Conservation (phyloP, 495 filamentous ascomycete genomes). For the Apiosordaria backusii region DNA sequence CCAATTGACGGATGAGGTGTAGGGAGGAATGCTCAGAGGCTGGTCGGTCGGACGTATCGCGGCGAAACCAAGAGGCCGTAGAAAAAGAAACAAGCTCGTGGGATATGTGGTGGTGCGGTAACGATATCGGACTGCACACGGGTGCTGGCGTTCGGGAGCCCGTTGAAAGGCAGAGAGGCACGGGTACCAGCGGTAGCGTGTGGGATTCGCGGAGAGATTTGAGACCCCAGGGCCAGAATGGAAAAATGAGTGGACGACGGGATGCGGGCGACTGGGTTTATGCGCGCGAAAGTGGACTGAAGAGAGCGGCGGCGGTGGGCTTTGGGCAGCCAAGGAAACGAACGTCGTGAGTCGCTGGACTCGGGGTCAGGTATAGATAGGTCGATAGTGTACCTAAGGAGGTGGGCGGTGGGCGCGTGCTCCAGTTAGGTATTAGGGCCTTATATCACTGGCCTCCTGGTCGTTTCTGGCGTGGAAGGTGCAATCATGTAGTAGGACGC, state of each 20-base stretch:
- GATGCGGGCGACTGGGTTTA: not conserved
- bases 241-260: constrained; percentile 5
- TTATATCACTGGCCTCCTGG: not conserved
- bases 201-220: not conserved
- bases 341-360: constrained; percentile 17
- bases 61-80: not conserved
- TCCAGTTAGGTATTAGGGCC: constrained; percentile 8
- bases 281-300: not conserved
- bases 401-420: not conserved
- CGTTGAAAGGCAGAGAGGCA: constrained; percentile 1
- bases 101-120: not conserved
- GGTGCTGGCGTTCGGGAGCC: constrained; percentile 4
- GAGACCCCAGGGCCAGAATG: not conserved
- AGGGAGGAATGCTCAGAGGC: not conserved
- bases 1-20: not conserved
- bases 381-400: not conserved
- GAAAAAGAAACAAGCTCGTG: constrained; percentile 6
- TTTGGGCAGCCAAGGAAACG: constrained; percentile 9
- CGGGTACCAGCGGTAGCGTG: not conserved
- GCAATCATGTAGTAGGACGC: constrained; percentile 4
- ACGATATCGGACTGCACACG: constrained; percentile 10
- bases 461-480: not conserved
- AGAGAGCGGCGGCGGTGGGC: constrained; percentile 2
- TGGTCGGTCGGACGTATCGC: constrained; percentile 2
- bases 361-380: constrained; percentile 3